A percentile compares a stretch with the other conserved stretches of the same genome.
phyloP scores from a whole-genome alignment of 495 filamentous ascomycete genomes.

The Hyaloscypha bicolor region DNA sequence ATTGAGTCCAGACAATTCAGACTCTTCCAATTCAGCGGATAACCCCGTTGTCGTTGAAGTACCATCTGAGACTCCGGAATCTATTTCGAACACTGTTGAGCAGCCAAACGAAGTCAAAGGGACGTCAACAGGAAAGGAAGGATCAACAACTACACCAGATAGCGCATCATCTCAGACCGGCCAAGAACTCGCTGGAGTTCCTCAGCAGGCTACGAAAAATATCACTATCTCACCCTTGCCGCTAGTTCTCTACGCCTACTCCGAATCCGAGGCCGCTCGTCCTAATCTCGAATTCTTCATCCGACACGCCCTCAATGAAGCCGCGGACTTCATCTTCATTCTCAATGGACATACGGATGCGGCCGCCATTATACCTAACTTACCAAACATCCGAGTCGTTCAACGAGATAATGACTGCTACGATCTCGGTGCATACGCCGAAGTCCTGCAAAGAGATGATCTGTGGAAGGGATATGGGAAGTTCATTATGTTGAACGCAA shows the following conservation, averaged over 20 bases:
- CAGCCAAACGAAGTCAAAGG: background rate
- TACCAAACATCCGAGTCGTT: slow-evolving; percentile 35
- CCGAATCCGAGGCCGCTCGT: slow-evolving; percentile 31
- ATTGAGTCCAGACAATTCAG: background rate
- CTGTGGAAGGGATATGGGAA: slow-evolving; percentile 32
- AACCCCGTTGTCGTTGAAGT: background rate
- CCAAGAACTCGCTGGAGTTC: background rate
- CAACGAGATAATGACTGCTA: slow-evolving; percentile 33
- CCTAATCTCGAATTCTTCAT: slow-evolving; percentile 40
- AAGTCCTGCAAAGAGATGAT: slow-evolving; percentile 30
- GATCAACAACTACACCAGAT: background rate
- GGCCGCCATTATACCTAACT: background rate
- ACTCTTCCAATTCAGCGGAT: background rate
- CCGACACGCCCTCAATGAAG: slow-evolving; percentile 34
- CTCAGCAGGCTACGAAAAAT: background rate
- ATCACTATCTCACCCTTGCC: slow-evolving; percentile 4
- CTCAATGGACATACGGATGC: slow-evolving; percentile 37
- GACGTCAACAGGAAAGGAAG: background rate
- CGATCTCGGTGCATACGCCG: slow-evolving; percentile 35
- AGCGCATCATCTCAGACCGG: background rate
- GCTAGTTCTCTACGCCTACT: slow-evolving; percentile 34
- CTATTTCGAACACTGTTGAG: background rate
- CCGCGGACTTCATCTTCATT: slow-evolving; percentile 43
- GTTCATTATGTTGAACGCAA: slow-evolving; percentile 38
- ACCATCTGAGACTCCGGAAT: background rate